Evolutionary conservation across 345 rosid species (phyloP).

Genomic region (Leavenworthia alabamica): DNA sequence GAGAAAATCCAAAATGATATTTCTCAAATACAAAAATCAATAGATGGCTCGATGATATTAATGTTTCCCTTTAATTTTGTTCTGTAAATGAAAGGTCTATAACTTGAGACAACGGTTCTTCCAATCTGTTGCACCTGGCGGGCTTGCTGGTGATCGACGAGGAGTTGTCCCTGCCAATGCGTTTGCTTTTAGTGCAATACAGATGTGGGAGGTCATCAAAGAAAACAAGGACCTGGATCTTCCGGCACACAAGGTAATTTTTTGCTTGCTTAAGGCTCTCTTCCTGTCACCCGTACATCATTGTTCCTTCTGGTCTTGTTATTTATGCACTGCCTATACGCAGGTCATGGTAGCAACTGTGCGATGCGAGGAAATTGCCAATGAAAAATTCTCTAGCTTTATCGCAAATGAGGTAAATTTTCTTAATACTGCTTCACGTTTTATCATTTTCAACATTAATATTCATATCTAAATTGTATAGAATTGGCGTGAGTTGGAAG

Average conservation of each 20-base stretch:
- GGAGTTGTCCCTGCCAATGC: slow-evolving; percentile 98
- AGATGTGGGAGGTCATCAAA: slow-evolving; percentile 93
- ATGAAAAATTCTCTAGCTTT: slow-evolving; percentile 62
- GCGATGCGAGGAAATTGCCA: slow-evolving; percentile 94
- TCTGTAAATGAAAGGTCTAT: slow-evolving; percentile 54
- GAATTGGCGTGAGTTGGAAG: slow-evolving; percentile 77
- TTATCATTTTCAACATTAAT: background rate
- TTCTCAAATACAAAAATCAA: too few species aligned
- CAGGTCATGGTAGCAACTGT: slow-evolving; percentile 99
- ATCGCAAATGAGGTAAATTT: slow-evolving; percentile 56
- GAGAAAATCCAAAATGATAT: background rate
- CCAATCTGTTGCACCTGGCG: slow-evolving; percentile 96
- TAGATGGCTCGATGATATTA: slow-evolving; percentile 1
- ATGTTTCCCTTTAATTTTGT: background rate
- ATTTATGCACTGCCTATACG: slow-evolving; percentile 14
- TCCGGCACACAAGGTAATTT: slow-evolving; percentile 92
- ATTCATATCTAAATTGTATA: slow-evolving; percentile 14
- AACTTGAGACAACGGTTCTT: slow-evolving; percentile 74
- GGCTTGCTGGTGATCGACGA: slow-evolving; percentile 96
- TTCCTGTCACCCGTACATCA: background rate
- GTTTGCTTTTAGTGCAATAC: slow-evolving; percentile 86
- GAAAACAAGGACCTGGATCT: slow-evolving; percentile 98
- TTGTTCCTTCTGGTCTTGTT: slow-evolving; percentile 1
- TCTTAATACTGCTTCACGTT: background rate
- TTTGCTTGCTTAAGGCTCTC: slow-evolving; percentile 11